Conservation (phyloP, 768 basidiomycete species). For the Hydnomerulius pinastri region DNA sequence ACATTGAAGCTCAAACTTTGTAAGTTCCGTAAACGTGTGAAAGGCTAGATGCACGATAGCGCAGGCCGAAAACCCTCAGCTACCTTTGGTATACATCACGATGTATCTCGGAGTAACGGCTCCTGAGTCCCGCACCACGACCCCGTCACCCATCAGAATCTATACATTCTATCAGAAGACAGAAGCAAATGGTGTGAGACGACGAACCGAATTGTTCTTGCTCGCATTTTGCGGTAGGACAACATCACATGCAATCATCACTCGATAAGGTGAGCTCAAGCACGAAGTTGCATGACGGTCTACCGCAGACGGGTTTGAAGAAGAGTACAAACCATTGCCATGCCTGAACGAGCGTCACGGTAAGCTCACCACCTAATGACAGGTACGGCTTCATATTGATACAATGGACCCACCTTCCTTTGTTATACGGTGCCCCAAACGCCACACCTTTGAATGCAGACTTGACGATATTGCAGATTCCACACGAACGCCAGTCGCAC, state of each 20-base stretch:
- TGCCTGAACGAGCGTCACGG: constrained; percentile 38
- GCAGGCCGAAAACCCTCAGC: constrained; percentile 20
- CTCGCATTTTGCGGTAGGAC: constrained; percentile 36
- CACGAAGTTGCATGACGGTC: constrained; percentile 67
- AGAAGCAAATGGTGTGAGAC: constrained; percentile 17
- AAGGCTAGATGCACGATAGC: constrained; percentile 11
- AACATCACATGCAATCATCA: constrained; percentile 62
- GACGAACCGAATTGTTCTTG: constrained; percentile 28
- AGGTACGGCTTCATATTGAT: constrained; percentile 2
- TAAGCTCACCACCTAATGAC: constrained; percentile 2
- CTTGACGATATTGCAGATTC: constrained; percentile 61
- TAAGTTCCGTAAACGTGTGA: constrained; percentile 16
- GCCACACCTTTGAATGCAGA: constrained; percentile 59
- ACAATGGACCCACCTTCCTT: constrained; percentile 48
- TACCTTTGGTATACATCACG: constrained; percentile 55
- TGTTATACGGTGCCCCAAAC: constrained; percentile 53
- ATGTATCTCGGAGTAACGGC: constrained; percentile 60
- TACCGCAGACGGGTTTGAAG: constrained; percentile 57
- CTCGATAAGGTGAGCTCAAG: constrained; percentile 64
- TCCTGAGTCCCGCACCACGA: constrained; percentile 55
- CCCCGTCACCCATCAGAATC: constrained; percentile 48
- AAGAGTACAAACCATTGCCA: constrained; percentile 66
- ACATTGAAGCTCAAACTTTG: constrained; percentile 21
- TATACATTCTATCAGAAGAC: constrained; percentile 34
- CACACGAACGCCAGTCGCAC: constrained; percentile 64